Base-by-base conservation (phyloP, 805 yeast species). In the Kuraishia cidri region DNA sequence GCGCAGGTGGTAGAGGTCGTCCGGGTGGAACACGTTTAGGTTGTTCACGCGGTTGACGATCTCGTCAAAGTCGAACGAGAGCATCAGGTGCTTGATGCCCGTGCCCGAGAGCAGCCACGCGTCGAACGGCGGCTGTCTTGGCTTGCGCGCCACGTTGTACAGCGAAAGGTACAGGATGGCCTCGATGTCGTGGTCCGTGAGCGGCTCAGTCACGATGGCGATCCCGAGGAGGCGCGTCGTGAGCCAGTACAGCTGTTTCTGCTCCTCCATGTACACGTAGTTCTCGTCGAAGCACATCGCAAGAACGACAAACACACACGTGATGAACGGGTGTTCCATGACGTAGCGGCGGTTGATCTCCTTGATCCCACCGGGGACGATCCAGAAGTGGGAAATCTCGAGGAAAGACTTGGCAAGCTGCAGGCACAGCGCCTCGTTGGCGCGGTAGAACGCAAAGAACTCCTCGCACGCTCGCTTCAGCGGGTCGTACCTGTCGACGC, bases 161-260 rank as follows among this genome's bases (percentile, higher is more conserved):
- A 69, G 50, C 14, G 74, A 62, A 32, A 75, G 60, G 43, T 75
- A 75, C 18, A 74, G 43, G 6, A 75, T 62, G 0, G 78, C 79
- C 44, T 75, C 82, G 23, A 73, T 64, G 42, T 75, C 81, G 47
- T 71, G 76, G 41, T 71, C 78, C 4, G 69, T 69, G 20, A 74
- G 47, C n/a, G 71, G 70, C 27, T 64, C 68, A 4, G 73, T 65
- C 44, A 67, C 62, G 17, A 67, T 44, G 1, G 75, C 68, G 32
- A 64, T 60, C 1, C 75, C 68, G 7, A 72, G 42, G n/a, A 73
- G 49, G 23, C 64, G 56, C 28, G 68, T 66, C 0, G 75, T 71
- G n/a, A 72, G 46, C 35, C 62, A 56, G 38, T 69, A 69, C 22
- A 75, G 41, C 13, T 52, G 47, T 30, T 59, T 63, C 41, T 72